These are phyloP conservation scores for Suillus bovinus DNA, from an alignment of 768 basidiomycete species.

Conservation along the genomic window DNA sequence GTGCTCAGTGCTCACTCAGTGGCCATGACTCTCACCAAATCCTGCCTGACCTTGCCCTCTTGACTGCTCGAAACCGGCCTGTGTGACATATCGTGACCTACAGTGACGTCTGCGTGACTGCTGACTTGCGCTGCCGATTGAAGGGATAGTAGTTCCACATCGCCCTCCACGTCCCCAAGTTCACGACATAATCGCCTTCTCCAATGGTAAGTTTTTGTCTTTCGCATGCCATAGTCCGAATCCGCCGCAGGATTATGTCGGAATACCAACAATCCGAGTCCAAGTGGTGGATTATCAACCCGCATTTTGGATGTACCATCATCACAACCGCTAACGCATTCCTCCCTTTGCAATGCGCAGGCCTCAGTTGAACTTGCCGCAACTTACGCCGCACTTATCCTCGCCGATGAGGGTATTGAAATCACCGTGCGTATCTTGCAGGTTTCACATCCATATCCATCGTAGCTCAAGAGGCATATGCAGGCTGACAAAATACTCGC, in stretches of 20 bases:
- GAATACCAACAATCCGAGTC: background rate
- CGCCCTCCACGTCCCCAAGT: conserved; percentile 16
- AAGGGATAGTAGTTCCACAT: too few species aligned
- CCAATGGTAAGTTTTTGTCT: conserved; percentile 27
- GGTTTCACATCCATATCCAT: background rate
- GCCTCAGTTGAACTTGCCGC: conserved; percentile 81
- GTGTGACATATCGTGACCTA: too few species aligned
- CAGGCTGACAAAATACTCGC: conserved; percentile 92
- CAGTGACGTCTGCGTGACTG: too few species aligned
- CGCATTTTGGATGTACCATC: conserved; percentile 14
- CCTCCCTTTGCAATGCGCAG: conserved; percentile 24
- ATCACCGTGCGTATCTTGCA: conserved; percentile 75
- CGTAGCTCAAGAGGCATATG: conserved; percentile 9
- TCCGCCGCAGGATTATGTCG: background rate
- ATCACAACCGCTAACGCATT: conserved; percentile 17
- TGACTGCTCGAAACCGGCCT: too few species aligned
- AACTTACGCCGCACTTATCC: conserved; percentile 97
- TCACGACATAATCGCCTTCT: conserved; percentile 13
- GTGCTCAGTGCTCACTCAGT: too few species aligned
- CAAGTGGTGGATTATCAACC: conserved; percentile 22
- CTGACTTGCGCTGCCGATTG: too few species aligned
- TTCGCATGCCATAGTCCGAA: background rate
- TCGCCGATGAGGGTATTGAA: conserved; percentile 96
- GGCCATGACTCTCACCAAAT: too few species aligned
- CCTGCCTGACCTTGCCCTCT: too few species aligned